Percentiles rank a stretch among this genome's conserved stretches.
Conservation (phyloP, 768 basidiomycete genomes). For the Tylopilus sp. region DNA sequence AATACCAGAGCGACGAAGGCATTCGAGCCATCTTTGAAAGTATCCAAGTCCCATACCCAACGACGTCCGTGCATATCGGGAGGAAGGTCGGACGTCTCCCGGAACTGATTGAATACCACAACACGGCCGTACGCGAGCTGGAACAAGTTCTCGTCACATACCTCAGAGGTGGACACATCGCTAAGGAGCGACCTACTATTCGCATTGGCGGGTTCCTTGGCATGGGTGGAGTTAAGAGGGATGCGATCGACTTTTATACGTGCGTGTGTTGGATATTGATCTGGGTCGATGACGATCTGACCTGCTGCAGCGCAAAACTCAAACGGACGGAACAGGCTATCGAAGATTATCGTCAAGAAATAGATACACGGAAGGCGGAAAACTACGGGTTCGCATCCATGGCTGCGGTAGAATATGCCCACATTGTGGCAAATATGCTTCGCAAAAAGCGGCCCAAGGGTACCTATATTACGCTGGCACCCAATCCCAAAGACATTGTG, state of each 20-base stretch:
- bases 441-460: constrained; percentile 69
- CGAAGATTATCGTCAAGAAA: constrained; percentile 67
- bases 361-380: constrained; percentile 74
- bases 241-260: constrained; percentile 95
- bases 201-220: constrained; percentile 77
- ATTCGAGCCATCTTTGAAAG: constrained; percentile 71
- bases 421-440: constrained; percentile 75
- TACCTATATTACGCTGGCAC: constrained; percentile 68
- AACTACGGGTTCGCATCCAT: constrained; percentile 91
- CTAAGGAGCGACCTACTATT: constrained; percentile 77
- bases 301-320: constrained; percentile 37
- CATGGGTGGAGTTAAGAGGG: constrained; percentile 78
- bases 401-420: constrained; percentile 85
- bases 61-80: constrained; percentile 86
- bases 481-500: constrained; percentile 88
- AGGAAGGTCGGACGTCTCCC: constrained; percentile 86
- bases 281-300: constrained; percentile 4
- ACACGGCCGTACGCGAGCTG: constrained; percentile 89
- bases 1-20: constrained; percentile 82
- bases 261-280: constrained; percentile 38
- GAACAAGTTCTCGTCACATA: constrained; percentile 88
- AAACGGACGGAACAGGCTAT: constrained; percentile 69
- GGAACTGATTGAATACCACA: constrained; percentile 88
- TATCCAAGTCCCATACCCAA: constrained; percentile 81
- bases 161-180: constrained; percentile 78